Base-by-base conservation (phyloP, 768 basidiomycete genomes). In the Hericium coralloides region DNA sequence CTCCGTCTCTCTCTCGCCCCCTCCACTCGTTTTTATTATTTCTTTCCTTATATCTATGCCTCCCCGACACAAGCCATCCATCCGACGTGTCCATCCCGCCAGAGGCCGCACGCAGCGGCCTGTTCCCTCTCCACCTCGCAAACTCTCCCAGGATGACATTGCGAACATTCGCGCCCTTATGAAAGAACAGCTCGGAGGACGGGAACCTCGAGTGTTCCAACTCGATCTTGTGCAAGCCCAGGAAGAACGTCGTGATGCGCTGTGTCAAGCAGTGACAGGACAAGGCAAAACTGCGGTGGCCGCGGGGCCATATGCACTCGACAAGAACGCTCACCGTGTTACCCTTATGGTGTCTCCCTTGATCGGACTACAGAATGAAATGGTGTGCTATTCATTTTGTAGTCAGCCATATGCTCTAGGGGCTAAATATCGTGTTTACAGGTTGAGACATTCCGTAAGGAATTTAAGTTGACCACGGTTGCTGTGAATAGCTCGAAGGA, bases 331-430 rank as follows among this genome's bases (percentile, higher is more conserved):
- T 38, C 68, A 67, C 5, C 68, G 66, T 55, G 64, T 73, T 0
- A 73, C 73, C 0, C 57, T 77, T 1, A 64, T 76, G 63, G 66
- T 76, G 0, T 74, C 72, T 7, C 75, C 74, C 1, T 57, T 76
- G 2, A 62, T 75, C 1, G 68, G 71, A 0, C 68, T 76, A 1
- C 73, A 76, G 22, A 69, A 74, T 0, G 73, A 76, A 55, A 67
- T 68, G 66, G 72, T 72, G 14, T 55, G 59, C 53, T 12, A 38
- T 20, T 7, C 55, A 59, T 60, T 58, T n/a, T n/a, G n/a, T n/a
- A 18, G 8, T 55, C 22, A 26, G 3, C 3, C 2, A 17, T 10
- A 9, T 26, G 15, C 2, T 20, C 15, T 12, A 38, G 15, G n/a
- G 12, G 12, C 15, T 14, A n/a, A 15, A 9, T 22, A 2, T 4